Evolutionary conservation across 1,284 basidiomycete genomes (phyloP).

Genomic region (Papiliotrema fonsecae): DNA sequence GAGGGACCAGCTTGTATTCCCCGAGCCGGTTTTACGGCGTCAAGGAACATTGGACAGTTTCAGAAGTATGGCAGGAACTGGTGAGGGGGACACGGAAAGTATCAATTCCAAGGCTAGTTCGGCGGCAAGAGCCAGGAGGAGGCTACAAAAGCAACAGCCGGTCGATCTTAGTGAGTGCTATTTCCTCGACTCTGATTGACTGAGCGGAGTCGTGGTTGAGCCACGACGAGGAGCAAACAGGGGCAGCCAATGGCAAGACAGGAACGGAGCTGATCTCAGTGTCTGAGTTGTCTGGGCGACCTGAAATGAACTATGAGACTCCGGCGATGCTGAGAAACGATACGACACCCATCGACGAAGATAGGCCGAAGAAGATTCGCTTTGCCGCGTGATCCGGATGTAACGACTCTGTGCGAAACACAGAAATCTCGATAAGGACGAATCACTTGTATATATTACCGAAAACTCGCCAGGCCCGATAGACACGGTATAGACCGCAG

Average conservation of each 20-base stretch:
- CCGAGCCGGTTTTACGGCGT: no score
- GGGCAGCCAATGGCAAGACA: no score
- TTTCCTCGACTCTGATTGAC: not conserved
- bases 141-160: slow-evolving; percentile 10
- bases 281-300: slow-evolving; percentile 24
- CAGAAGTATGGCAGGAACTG: no score
- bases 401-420: not conserved
- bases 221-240: not conserved
- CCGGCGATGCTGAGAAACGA: slow-evolving; percentile 14
- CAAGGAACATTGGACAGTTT: no score
- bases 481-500: no score
- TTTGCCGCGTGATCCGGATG: slow-evolving; percentile 18
- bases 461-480: no score
- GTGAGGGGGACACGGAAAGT: slow-evolving; percentile 10
- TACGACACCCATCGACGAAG: slow-evolving; percentile 26
- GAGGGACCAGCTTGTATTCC: no score
- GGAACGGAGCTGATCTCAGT: slow-evolving; percentile 12
- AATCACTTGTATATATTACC: not conserved
- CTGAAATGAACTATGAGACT: slow-evolving; percentile 11
- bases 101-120: slow-evolving; percentile 6
- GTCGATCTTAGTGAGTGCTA: slow-evolving; percentile 31
- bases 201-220: not conserved
- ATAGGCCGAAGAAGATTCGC: slow-evolving; percentile 31
- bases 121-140: slow-evolving; percentile 8
- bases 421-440: not conserved